A percentile compares a stretch with the other conserved stretches of the same genome.
These are phyloP conservation scores for Colletotrichum camelliae DNA, from an alignment of 2,329 filamentous ascomycete species.

Conservation along the genomic window DNA sequence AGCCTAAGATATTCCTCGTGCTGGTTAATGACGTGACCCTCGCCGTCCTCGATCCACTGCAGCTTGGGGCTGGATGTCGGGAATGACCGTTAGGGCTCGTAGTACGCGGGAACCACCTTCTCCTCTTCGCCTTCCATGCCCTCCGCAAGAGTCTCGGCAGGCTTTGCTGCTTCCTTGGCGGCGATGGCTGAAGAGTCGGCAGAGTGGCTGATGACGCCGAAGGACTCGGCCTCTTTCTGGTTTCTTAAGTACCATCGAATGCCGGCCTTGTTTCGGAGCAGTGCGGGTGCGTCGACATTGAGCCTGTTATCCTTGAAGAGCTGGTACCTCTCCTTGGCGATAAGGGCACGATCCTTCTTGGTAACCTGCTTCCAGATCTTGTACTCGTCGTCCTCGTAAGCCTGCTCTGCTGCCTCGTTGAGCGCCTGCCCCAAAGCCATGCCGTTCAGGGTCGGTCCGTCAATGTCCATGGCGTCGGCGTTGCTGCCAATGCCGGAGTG, in stretches of 20 bases:
- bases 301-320: conserved; percentile 86
- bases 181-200: conserved; percentile 51
- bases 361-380: conserved; percentile 99
- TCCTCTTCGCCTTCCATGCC: conserved; percentile 93
- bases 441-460: conserved; percentile 74
- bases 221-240: conserved; percentile 70
- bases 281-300: conserved; percentile 85
- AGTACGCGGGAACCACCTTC: conserved; percentile 89
- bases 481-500: conserved; percentile 73
- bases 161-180: conserved; percentile 52
- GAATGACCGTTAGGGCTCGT: conserved; percentile 87
- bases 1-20: conserved; percentile 84
- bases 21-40: conserved; percentile 88
- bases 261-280: conserved; percentile 82
- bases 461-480: conserved; percentile 85
- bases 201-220: conserved; percentile 43
- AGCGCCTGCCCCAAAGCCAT: conserved; percentile 68
- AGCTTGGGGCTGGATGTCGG: conserved; percentile 80
- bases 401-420: conserved; percentile 73
- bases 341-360: conserved; percentile 88
- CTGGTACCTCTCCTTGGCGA: conserved; percentile 84
- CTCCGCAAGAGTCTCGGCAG: conserved; percentile 83
- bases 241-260: conserved; percentile 90
- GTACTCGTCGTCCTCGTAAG: conserved; percentile 91
- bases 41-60: conserved; percentile 87